These are phyloP conservation scores for Venturia oleaginea DNA, from an alignment of 2,329 filamentous ascomycete species.

Conservation along the genomic window DNA sequence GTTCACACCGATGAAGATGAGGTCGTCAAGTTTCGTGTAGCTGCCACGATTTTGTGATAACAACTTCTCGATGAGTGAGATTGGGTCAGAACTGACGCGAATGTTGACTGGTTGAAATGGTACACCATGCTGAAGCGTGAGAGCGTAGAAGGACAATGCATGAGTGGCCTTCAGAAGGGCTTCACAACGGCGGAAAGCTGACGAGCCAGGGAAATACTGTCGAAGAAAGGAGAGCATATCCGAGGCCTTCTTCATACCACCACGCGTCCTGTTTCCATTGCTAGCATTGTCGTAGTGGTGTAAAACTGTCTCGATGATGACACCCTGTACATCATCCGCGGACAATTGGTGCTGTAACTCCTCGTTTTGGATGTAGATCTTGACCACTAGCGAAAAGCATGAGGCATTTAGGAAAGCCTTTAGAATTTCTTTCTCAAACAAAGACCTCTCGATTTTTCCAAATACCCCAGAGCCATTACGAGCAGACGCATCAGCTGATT, in stretches of 20 bases:
- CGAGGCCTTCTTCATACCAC: constrained; percentile 67
- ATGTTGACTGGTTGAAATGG: constrained; percentile 72
- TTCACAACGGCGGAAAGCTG: constrained; percentile 47
- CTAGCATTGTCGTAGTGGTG: constrained; percentile 71
- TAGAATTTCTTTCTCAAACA: constrained; percentile 62
- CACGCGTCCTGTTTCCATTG: constrained; percentile 68
- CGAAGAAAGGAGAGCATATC: constrained; percentile 66
- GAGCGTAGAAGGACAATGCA: constrained; percentile 63
- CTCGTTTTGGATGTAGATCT: constrained; percentile 51
- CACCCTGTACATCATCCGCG: constrained; percentile 45
- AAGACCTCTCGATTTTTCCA: constrained; percentile 49
- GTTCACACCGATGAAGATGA: constrained; percentile 59
- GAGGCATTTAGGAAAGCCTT: constrained; percentile 53
- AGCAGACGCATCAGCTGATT: constrained; percentile 29
- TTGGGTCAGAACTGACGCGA: constrained; percentile 65
- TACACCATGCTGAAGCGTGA: constrained; percentile 70
- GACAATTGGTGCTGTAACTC: constrained; percentile 42
- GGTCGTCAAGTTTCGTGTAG: constrained; percentile 66
- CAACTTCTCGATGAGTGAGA: constrained; percentile 63
- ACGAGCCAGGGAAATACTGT: constrained; percentile 44
- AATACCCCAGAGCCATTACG: constrained; percentile 40
- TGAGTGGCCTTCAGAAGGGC: constrained; percentile 66
- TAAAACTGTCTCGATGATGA: constrained; percentile 55
- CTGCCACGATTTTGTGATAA: constrained; percentile 66
- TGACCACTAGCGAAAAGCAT: constrained; percentile 53